Evolutionary conservation across 768 basidiomycete genomes (phyloP).

Genomic region (Tulasnella sp.): DNA sequence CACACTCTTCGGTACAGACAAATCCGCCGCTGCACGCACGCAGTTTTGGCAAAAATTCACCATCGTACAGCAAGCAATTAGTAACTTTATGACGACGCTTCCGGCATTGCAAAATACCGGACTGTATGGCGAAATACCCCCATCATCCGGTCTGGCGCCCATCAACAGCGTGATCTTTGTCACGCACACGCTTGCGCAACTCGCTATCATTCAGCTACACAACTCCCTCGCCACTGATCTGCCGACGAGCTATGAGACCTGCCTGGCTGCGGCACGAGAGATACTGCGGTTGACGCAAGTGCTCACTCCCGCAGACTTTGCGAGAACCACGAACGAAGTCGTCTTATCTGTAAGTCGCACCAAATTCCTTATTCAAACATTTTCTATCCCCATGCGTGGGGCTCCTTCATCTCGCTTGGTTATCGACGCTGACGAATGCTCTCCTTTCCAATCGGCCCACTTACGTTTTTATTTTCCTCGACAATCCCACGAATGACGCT

Average conservation of each 20-base stretch:
- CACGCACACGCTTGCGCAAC: constrained; percentile 26
- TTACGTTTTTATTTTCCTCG: background rate
- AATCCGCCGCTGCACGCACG: constrained; percentile 15
- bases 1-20: background rate
- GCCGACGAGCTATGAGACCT: constrained; percentile 9
- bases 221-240: constrained; percentile 18
- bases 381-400: background rate
- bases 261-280: constrained; percentile 13
- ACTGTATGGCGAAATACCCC: constrained; percentile 26
- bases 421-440: background rate
- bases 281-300: constrained; percentile 15
- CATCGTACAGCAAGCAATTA: constrained; percentile 24
- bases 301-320: constrained; percentile 11
- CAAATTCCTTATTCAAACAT: background rate
- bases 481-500: background rate
- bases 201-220: constrained; percentile 28
- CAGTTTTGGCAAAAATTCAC: constrained; percentile 20
- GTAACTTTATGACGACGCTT: constrained; percentile 14
- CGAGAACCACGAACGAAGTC: constrained; percentile 7
- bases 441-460: background rate
- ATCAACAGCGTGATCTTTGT: constrained; percentile 27
- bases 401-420: constrained; percentile 1
- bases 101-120: constrained; percentile 26
- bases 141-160: background rate
- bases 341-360: constrained; percentile 21